Conservation (phyloP, 257 asterid genomes). For the Asclepias syriaca region DNA sequence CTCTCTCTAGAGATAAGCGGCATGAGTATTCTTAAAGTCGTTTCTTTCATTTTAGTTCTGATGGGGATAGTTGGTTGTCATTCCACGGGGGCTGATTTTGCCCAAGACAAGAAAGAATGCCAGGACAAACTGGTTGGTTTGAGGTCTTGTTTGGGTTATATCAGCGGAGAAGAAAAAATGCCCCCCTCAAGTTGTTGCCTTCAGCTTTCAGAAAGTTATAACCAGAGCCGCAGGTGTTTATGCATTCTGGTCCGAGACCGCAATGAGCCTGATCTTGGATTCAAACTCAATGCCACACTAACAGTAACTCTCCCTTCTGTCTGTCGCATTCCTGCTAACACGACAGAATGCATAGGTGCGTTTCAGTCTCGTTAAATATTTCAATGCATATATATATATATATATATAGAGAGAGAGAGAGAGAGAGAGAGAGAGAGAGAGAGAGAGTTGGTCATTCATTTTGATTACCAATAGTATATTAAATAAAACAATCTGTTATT, state of each 20-base stretch:
- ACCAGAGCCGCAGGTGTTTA: conserved; percentile 30
- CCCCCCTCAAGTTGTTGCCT: conserved; percentile 38
- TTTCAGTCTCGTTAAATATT: neutral
- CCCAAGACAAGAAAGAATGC: conserved; percentile 34
- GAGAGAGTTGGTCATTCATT: neutral
- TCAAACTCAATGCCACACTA: conserved; percentile 42
- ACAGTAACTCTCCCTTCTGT: conserved; percentile 32
- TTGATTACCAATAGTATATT: neutral
- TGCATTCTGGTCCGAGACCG: conserved; percentile 40
- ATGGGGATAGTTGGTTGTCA: conserved; percentile 15
- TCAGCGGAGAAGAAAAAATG: conserved; percentile 26
- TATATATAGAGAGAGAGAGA: too few species aligned
- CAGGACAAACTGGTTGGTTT: conserved; percentile 25
- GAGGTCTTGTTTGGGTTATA: conserved; percentile 34
- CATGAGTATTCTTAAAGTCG: neutral
- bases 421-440: too few species aligned
- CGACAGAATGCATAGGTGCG: conserved; percentile 28
- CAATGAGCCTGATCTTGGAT: conserved; percentile 36
- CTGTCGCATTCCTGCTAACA: conserved; percentile 24
- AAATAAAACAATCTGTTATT: too few species aligned
- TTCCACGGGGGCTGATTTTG: conserved; percentile 25
- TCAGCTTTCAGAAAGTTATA: conserved; percentile 22
- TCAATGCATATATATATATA: too few species aligned
- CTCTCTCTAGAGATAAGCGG: neutral
- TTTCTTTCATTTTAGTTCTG: conserved; percentile 3